Evolutionary conservation across 139 green algal genomes (phyloP).

Genomic region (Chlorella ohadii): DNA sequence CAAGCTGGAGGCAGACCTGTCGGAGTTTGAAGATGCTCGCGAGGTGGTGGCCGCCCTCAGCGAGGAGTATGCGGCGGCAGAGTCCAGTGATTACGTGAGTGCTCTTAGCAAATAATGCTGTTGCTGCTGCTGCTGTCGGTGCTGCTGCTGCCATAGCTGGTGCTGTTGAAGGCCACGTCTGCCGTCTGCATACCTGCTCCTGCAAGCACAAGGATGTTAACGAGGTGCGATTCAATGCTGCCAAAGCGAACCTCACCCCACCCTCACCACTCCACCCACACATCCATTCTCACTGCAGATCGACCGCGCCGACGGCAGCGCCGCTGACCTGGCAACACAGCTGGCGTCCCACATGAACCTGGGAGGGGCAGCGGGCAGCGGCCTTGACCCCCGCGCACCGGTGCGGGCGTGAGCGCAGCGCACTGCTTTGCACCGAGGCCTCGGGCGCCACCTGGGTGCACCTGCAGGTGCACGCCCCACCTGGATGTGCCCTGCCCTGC

Average conservation of each 20-base stretch:
- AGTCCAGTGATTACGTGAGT: conserved; percentile 87
- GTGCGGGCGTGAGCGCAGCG: conserved; percentile 16
- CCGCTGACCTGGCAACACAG: conserved; percentile 24
- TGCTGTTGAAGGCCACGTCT: too few relatives aligned
- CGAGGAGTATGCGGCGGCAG: conserved; percentile 91
- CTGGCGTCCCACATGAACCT: conserved; percentile 17
- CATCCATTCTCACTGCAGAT: neutral
- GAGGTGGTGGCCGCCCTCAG: conserved; percentile 84
- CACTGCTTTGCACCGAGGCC: too few relatives aligned
- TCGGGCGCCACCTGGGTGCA: too few relatives aligned
- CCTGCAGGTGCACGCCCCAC: too few relatives aligned
- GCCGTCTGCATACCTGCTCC: too few relatives aligned
- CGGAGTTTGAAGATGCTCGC: conserved; percentile 93
- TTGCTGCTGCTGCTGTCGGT: neutral
- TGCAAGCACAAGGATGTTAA: too few relatives aligned
- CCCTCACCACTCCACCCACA: too few relatives aligned
- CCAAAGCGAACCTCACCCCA: neutral
- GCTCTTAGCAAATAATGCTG: neutral
- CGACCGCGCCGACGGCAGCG: conserved; percentile 32
- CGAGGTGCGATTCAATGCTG: too few relatives aligned
- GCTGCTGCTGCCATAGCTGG: neutral
- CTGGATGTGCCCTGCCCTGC: too few relatives aligned
- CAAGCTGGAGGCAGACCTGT: conserved; percentile 50
- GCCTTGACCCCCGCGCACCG: conserved; percentile 15
- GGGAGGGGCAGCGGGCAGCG: neutral